Percentiles rank a stretch among this genome's conserved stretches.
Conservation (phyloP, 768 basidiomycete genomes). For the Mycena latifolia region DNA sequence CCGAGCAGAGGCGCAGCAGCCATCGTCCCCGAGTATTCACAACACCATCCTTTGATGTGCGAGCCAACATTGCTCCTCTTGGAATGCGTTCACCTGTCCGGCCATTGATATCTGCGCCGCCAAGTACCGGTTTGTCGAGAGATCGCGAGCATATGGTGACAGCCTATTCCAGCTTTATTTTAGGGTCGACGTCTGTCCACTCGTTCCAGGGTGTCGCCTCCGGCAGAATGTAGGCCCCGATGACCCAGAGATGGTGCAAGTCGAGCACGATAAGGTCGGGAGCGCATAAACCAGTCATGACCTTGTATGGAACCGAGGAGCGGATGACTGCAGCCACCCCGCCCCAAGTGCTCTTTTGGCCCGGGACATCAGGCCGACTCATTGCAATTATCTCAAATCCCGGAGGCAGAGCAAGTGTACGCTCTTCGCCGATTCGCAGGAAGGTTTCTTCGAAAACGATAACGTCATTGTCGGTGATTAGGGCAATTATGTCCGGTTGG, state of each 20-base stretch:
- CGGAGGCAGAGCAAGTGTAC: background rate
- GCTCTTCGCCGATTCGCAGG: background rate
- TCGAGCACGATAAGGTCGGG: conserved; percentile 13
- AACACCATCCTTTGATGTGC: background rate
- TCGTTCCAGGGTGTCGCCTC: background rate
- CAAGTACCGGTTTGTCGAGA: background rate
- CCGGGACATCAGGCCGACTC: background rate
- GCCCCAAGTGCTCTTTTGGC: background rate
- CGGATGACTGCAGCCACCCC: conserved; percentile 12
- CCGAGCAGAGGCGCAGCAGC: background rate
- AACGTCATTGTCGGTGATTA: background rate
- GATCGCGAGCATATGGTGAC: background rate
- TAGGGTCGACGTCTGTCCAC: background rate
- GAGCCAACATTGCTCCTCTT: background rate
- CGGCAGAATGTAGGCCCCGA: conserved; percentile 5
- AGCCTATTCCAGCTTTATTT: background rate
- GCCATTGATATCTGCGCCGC: background rate
- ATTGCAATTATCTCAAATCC: background rate
- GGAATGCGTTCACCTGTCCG: background rate
- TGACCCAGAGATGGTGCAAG: background rate
- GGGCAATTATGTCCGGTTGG: background rate
- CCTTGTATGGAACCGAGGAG: background rate
- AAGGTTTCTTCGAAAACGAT: conserved; percentile 14
- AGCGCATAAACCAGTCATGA: background rate
- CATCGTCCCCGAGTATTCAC: background rate